Evolutionary conservation across 192 early-diverging fungal species (phyloP), one percentile per base, ranked within the genome.

Genomic region (Entomortierella beljakovae): DNA sequence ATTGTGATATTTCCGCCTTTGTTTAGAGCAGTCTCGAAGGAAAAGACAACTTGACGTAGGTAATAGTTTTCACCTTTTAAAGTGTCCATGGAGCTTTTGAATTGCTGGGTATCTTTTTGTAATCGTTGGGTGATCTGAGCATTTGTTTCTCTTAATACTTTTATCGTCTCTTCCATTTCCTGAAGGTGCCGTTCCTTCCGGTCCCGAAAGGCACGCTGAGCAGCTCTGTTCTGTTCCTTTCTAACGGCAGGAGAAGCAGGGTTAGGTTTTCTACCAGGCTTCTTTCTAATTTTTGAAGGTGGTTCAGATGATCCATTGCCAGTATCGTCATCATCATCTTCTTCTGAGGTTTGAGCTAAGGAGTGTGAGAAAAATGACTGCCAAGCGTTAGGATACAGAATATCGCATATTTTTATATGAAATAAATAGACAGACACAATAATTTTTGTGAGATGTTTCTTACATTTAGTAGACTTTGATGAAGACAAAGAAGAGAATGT

Each of bases 171-270:
- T 82, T 96, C 95, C 13, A 96, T 84, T 20, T 90, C 84, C 51
- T 89, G 80, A 23, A 94, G 71, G 63, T 96, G 92, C 31, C 85
- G 75, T 72, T 94, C 90, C 68, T 93, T 94, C 55, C 95, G 88
- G 77, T 96, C 94, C 38, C 95, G 91, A 68, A 96, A 96, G 0
- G 94, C 95, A 7, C 94, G 88, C 70, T 96, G 95, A 0, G 95
- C 95, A 4, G 93, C 93, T 10, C 95, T 85, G 80, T 96, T 96
- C 74, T 96, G 95, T 2, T 91, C 93, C 26, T 89, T 89, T 10
- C 88, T 67, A 31, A 87, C 67, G 18, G 86, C 86, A 20, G 88
- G 86, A 3, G 88, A 89, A 15, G 84, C 83, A 22, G 86, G 88
- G 28, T 89, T 89, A 1, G 88, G 88, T 50, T 87, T 89, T 11